Conservation (phyloP, 78 protist species). For the Thecamonas trahens region DNA sequence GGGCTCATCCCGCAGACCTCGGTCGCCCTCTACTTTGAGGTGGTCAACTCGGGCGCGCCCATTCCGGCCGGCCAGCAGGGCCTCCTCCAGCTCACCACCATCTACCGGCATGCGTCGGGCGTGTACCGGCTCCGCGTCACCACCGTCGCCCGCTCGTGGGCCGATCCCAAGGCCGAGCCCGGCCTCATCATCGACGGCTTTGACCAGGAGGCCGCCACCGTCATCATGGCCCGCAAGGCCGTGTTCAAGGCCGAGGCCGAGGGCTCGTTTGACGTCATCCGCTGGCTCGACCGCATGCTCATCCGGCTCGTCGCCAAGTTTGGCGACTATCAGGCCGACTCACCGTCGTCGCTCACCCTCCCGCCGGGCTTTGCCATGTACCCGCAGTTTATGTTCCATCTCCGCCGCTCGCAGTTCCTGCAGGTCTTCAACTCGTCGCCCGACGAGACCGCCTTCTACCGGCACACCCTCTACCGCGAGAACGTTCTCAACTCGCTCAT, state of each 20-base stretch:
- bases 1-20: slow-evolving; percentile 57
- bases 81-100: slow-evolving; percentile 73
- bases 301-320: slow-evolving; percentile 81
- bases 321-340: slow-evolving; percentile 68
- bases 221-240: slow-evolving; percentile 92
- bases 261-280: slow-evolving; percentile 80
- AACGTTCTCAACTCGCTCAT: slow-evolving; percentile 60
- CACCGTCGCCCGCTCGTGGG: slow-evolving; percentile 54
- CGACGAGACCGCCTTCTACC: slow-evolving; percentile 91
- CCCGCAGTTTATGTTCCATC: slow-evolving; percentile 97
- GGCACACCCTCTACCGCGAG: slow-evolving; percentile 59
- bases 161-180: background rate
- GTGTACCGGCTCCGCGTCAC: slow-evolving; percentile 86
- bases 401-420: slow-evolving; percentile 90
- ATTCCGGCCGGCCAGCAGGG: slow-evolving; percentile 34
- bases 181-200: slow-evolving; percentile 46
- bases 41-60: slow-evolving; percentile 19
- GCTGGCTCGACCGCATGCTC: slow-evolving; percentile 96
- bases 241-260: slow-evolving; percentile 76
- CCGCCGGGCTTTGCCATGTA: slow-evolving; percentile 65
- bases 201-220: slow-evolving; percentile 95
- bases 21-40: slow-evolving; percentile 81
- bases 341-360: slow-evolving; percentile 66
- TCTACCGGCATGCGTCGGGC: slow-evolving; percentile 74
- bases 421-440: slow-evolving; percentile 90